Evolutionary conservation across 129 eudicot genomes (phyloP), one percentile per base, ranked within the genome.

Genomic region (Helichrysum umbraculigerum): DNA sequence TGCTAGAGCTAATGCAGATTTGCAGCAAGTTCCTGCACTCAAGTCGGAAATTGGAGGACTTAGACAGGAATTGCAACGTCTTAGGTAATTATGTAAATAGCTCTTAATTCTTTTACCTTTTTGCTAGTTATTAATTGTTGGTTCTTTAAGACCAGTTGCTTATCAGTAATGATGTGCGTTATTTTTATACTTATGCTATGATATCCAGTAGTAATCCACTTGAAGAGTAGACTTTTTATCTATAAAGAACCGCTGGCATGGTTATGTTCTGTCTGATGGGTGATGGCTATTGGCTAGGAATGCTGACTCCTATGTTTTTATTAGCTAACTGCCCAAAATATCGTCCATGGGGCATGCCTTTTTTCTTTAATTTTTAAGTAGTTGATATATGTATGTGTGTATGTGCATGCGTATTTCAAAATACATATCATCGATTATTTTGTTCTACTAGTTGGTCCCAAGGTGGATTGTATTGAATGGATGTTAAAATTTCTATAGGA

Each of bases 21-120:
- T 90, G 83, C 92, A 90, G 58, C 89, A 93, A 76, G 86, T 83
- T 51, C 98, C 98, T 3, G 96, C 89, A 5, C 79, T 93, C 14
- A 88, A 84, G 74, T 87, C 89, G 14, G 98, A 93, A 39, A 90
- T 88, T 62, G 98, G 89, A 71, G 88, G 84, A 50, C 77, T 93
- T 74, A 88, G 84, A 70, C 91, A 85, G 72, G 98, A 93, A 78
- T 71, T 93, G 74, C 89, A 88, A 64, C 92, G 78, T 65, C 90
- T 86, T 11, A 90, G 95, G 98, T 93, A 87, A 25, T 42, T 39
- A 28, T 59, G 15, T 44, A 20, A 22, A 56, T 72, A 16, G 39
- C 4, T 19, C 61, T 52, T 11, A 10, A 61, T 6, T 28, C 21
- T 21, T 12, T 30, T 21, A 75, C 29, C 58, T 58, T 56, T 56